phyloP scores from a whole-genome alignment of 148 eudicot species.

The Rhododendron ovatum region DNA sequence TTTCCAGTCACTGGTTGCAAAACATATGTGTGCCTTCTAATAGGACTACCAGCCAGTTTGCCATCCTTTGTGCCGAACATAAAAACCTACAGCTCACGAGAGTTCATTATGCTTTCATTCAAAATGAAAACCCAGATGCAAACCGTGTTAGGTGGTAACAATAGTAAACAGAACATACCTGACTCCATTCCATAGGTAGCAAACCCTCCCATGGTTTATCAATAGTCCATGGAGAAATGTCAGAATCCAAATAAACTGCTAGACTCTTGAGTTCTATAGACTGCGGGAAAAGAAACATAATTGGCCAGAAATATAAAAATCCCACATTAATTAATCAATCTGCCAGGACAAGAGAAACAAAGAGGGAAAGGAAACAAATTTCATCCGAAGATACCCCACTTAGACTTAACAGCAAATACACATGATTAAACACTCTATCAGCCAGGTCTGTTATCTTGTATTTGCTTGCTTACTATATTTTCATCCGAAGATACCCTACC shows the following conservation, averaged over 20 bases:
- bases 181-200: slow-evolving; percentile 79
- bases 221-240: slow-evolving; percentile 71
- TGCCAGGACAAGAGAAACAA: not conserved
- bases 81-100: slow-evolving; percentile 53
- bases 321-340: not conserved
- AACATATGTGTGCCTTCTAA: slow-evolving; percentile 59
- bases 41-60: slow-evolving; percentile 42
- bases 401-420: too few species aligned
- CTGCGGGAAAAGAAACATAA: slow-evolving; percentile 25
- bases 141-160: not conserved
- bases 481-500: not conserved
- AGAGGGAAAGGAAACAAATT: not conserved
- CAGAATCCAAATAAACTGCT: slow-evolving; percentile 90
- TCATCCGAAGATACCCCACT: too few species aligned
- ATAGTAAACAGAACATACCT: slow-evolving; percentile 42
- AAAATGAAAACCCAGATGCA: slow-evolving; percentile 2
- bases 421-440: not conserved
- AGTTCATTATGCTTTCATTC: not conserved
- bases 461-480: not conserved
- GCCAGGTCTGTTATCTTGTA: not conserved
- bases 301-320: not conserved
- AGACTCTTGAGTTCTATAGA: slow-evolving; percentile 72
- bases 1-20: slow-evolving; percentile 91
- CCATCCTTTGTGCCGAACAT: slow-evolving; percentile 80
- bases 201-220: slow-evolving; percentile 81